A percentile compares a stretch with the other conserved stretches of the same genome.
These are phyloP conservation scores for Brassica napus DNA, from an alignment of 345 rosid species.

Conservation along the genomic window DNA sequence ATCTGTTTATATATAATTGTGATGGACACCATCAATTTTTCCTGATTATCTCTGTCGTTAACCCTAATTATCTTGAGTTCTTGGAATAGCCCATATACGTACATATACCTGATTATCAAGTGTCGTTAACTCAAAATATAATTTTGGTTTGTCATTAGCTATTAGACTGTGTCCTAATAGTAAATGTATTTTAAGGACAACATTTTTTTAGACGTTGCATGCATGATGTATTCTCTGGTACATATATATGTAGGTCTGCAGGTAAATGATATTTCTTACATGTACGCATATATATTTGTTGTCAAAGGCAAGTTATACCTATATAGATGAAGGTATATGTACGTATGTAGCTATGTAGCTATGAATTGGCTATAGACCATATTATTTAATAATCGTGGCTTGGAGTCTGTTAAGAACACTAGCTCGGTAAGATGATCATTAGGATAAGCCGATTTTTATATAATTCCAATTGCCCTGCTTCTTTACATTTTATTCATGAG, in stretches of 20 bases:
- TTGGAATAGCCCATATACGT: neutral
- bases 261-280: neutral
- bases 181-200: slow-evolving; percentile 11
- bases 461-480: neutral
- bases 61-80: slow-evolving; percentile 7
- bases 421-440: neutral
- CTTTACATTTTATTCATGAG: neutral
- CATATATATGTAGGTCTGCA: neutral
- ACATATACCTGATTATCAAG: neutral
- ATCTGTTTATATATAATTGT: slow-evolving; percentile 18
- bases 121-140: neutral
- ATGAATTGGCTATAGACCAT: neutral
- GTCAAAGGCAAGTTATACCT: neutral
- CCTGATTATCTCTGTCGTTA: neutral
- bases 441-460: neutral
- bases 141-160: neutral
- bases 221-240: slow-evolving; percentile 5
- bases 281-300: neutral
- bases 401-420: slow-evolving; percentile 4
- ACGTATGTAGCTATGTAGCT: neutral
- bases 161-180: neutral
- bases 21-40: slow-evolving; percentile 1
- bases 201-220: slow-evolving; percentile 15
- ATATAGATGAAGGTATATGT: neutral
- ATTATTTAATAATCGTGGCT: neutral